Evolutionary conservation across 192 early-diverging fungal species (phyloP), one percentile per base, ranked within the genome.

Genomic region (Coemansia sp.): DNA sequence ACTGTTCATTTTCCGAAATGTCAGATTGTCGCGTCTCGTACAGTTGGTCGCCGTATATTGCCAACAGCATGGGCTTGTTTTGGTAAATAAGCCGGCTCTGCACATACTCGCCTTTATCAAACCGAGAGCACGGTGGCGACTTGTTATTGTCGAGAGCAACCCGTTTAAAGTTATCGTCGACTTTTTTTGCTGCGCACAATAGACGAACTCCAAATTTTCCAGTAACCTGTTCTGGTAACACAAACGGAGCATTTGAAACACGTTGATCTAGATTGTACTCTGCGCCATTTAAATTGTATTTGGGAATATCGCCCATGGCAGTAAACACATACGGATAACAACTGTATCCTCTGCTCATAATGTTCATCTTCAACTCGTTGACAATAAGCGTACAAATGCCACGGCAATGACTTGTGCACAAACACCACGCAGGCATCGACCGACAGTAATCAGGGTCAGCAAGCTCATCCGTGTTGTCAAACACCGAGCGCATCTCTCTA

Each of bases 341-440:
- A 57, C 49, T 49, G 29, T 62, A 58, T 19, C 27, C 27, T 3
- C 51, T 22, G 3, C 60, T 25, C 11, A 56, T 3, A 3, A 70
- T 64, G 4, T 32, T 24, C 68, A 76, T 62, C 2, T 59, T 17
- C n/a, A 77, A 41, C 58, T 77, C 65, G 8, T 56, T 61, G 5
- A 77, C 66, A 4, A 72, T 54, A 7, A 77, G 54, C 22, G 75
- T 72, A 50, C 75, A 77, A 1, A 72, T 72, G 1, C 69, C 75
- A 12, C 58, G 58, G 21, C 75, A 77, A 27, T 77, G 66, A n/a
- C n/a, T 0, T 25, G 48, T 0, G 38, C 75, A 77, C 1, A 66
- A 25, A 17, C 69, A 72, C 75, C 75, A 77, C 4, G 59, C 53
- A 5, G 69, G 75, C 23, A 62, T 56, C 6, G 75, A 68, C 21